Conservation (phyloP, 1,284 basidiomycete species). For the Gymnopus androsaceus region DNA sequence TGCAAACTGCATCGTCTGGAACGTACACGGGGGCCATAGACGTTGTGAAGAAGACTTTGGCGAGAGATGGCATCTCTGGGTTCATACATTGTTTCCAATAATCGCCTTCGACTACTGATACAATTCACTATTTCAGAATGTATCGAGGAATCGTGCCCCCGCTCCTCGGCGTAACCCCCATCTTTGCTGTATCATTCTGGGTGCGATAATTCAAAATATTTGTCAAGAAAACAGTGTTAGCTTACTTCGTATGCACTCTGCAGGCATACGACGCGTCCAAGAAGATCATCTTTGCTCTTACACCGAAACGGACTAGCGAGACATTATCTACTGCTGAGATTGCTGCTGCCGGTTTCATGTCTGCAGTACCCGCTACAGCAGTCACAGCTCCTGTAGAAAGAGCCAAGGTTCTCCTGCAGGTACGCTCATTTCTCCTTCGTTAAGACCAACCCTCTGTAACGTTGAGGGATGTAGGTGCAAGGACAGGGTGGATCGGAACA, state of each 20-base stretch:
- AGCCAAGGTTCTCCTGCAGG: slow-evolving; percentile 95
- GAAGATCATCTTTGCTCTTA: slow-evolving; percentile 75
- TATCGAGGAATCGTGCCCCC: slow-evolving; percentile 98
- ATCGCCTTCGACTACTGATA: background rate
- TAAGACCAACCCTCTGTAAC: background rate
- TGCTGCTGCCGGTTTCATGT: slow-evolving; percentile 92
- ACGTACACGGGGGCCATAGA: slow-evolving; percentile 92
- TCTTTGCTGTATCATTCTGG: slow-evolving; percentile 99
- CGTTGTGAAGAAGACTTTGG: slow-evolving; percentile 89
- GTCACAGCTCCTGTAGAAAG: slow-evolving; percentile 95
- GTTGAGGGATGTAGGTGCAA: slow-evolving; percentile 64
- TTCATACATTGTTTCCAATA: slow-evolving; percentile 37
- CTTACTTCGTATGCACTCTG: background rate
- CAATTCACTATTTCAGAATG: slow-evolving; percentile 52
- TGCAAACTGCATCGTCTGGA: slow-evolving; percentile 92
- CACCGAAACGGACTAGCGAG: slow-evolving; percentile 68
- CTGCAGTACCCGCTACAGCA: slow-evolving; percentile 90
- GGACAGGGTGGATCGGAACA: slow-evolving; percentile 76
- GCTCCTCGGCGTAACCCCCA: slow-evolving; percentile 94
- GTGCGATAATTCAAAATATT: slow-evolving; percentile 43
- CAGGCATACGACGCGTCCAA: slow-evolving; percentile 96
- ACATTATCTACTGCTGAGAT: slow-evolving; percentile 81
- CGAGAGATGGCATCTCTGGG: slow-evolving; percentile 89
- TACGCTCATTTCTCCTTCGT: slow-evolving; percentile 32
- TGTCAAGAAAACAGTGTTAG: background rate